Conservation (phyloP, 1,284 basidiomycete species). For the Marasmius sp. region DNA sequence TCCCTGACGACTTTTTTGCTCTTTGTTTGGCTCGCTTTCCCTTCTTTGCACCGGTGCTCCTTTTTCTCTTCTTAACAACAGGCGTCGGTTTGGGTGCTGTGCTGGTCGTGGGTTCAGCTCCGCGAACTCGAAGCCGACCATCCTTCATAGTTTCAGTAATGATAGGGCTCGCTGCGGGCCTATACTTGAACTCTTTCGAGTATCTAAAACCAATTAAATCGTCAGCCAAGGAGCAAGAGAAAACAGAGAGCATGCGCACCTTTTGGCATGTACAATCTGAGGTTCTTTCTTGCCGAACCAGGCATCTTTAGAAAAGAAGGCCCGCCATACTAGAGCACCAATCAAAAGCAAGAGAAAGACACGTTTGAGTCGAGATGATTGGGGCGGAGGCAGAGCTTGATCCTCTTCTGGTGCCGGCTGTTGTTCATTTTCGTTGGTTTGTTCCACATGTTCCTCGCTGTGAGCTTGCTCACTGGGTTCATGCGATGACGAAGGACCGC, state of each 20-base stretch:
- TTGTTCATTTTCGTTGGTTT: background rate
- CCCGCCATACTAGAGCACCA: slow-evolving; percentile 43
- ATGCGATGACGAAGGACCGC: background rate
- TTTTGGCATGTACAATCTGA: slow-evolving; percentile 45
- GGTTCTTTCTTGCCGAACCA: slow-evolving; percentile 25
- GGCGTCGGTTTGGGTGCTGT: slow-evolving; percentile 22
- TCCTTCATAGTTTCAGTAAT: slow-evolving; percentile 61
- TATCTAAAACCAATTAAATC: slow-evolving; percentile 42
- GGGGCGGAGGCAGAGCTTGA: slow-evolving; percentile 42
- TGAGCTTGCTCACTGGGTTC: background rate
- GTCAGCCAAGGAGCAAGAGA: background rate
- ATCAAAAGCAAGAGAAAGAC: slow-evolving; percentile 43
- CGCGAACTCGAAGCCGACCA: slow-evolving; percentile 53
- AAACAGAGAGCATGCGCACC: slow-evolving; percentile 32
- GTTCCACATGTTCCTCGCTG: background rate
- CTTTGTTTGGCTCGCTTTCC: slow-evolving; percentile 2
- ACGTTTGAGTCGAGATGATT: slow-evolving; percentile 48
- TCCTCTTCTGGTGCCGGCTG: slow-evolving; percentile 1
- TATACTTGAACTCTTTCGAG: slow-evolving; percentile 61
- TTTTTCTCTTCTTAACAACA: slow-evolving; percentile 12
- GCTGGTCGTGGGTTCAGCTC: slow-evolving; percentile 43
- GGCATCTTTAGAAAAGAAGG: slow-evolving; percentile 32
- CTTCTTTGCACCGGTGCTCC: slow-evolving; percentile 20
- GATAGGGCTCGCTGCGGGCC: slow-evolving; percentile 69
- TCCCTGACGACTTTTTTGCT: background rate